A percentile compares a stretch with the other conserved stretches of the same genome.
These are phyloP conservation scores for Mikania micrantha DNA, from an alignment of 129 eudicot species.

Conservation along the genomic window DNA sequence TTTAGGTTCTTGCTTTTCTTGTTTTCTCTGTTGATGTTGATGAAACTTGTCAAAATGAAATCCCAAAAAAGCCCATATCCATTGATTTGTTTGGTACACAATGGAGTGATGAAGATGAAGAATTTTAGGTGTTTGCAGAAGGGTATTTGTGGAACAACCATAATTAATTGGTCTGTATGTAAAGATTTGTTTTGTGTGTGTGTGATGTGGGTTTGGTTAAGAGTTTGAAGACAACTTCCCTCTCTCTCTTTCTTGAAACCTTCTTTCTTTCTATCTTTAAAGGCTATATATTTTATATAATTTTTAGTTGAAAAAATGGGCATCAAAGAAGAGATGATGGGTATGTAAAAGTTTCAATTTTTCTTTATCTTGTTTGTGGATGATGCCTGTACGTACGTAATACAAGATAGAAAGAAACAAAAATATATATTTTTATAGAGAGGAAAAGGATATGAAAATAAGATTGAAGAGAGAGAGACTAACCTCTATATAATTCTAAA, in stretches of 20 bases:
- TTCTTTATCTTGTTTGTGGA: conserved; percentile 30
- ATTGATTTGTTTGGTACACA: conserved; percentile 42
- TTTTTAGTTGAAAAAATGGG: conserved; percentile 68
- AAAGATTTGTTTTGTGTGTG: background rate
- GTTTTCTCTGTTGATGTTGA: conserved; percentile 50
- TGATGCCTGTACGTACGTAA: conserved; percentile 19
- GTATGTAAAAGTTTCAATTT: conserved; percentile 23
- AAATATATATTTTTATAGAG: background rate
- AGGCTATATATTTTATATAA: conserved; percentile 31
- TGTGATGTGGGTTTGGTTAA: conserved; percentile 52
- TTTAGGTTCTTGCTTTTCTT: conserved; percentile 59
- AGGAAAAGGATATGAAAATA: background rate
- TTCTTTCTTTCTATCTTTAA: conserved; percentile 27
- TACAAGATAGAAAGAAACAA: conserved; percentile 21
- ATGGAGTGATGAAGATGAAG: conserved; percentile 86
- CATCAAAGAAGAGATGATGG: conserved; percentile 45
- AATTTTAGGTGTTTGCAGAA: background rate
- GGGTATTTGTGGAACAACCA: too few relatives aligned
- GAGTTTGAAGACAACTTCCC: conserved; percentile 35
- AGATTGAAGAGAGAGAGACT: conserved; percentile 23
- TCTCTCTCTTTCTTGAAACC: conserved; percentile 9
- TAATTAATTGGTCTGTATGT: too few relatives aligned
- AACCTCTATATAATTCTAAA: too few relatives aligned
- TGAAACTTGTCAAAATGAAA: conserved; percentile 56
- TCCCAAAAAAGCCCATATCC: conserved; percentile 78